These are phyloP conservation scores for Blepharisma japonicum DNA, from an alignment of 73 alveolate species.

Conservation along the genomic window DNA sequence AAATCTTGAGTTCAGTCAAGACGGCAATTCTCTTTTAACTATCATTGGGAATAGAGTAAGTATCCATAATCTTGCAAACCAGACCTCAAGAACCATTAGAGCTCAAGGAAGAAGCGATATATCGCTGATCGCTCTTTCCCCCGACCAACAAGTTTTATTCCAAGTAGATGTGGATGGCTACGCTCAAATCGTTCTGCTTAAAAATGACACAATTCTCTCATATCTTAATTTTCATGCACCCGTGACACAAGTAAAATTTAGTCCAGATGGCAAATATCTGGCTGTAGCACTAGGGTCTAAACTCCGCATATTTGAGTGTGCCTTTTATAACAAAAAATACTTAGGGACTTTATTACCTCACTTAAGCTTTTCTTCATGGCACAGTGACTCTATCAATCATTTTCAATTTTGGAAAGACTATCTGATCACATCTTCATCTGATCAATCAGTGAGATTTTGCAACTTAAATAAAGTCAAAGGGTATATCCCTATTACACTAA, in stretches of 20 bases:
- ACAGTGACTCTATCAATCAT: constrained; percentile 71
- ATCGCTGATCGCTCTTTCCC: constrained; percentile 62
- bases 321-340: constrained; percentile 57
- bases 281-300: constrained; percentile 68
- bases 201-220: constrained; percentile 61
- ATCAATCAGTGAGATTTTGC: constrained; percentile 70
- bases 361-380: constrained; percentile 73
- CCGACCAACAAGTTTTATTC: constrained; percentile 71
- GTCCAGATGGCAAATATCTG: constrained; percentile 78
- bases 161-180: constrained; percentile 80
- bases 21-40: background rate
- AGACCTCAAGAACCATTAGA: constrained; percentile 47
- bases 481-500: constrained; percentile 77
- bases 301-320: constrained; percentile 74
- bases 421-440: constrained; percentile 78
- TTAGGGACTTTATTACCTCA: constrained; percentile 77
- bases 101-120: constrained; percentile 68
- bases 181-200: constrained; percentile 69
- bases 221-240: constrained; percentile 76
- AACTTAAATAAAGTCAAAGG: constrained; percentile 72
- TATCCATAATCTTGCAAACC: background rate
- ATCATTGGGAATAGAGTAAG: background rate
- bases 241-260: constrained; percentile 67
- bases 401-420: constrained; percentile 77
- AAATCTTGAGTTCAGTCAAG: background rate